A percentile compares a stretch with the other conserved stretches of the same genome.
phyloP scores from a whole-genome alignment of 768 basidiomycete species.

The Rossbeevera mucosa region DNA sequence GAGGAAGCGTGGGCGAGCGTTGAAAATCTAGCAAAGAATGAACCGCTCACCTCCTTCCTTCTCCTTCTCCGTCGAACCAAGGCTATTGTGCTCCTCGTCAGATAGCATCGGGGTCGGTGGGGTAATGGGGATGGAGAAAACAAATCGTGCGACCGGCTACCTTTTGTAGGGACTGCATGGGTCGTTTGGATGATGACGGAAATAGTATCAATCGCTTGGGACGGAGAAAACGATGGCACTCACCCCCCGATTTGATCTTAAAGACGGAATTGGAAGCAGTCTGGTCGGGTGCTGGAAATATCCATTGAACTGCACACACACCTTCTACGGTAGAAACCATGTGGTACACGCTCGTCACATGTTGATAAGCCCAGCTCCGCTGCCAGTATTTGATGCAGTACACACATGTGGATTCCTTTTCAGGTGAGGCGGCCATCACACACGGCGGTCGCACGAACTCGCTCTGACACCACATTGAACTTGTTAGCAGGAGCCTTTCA shows the following conservation, averaged over 20 bases:
- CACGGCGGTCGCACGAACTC: not conserved
- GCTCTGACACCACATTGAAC: not conserved
- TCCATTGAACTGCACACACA: not conserved
- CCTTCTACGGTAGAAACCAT: not conserved
- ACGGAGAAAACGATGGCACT: not conserved
- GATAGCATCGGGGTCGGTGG: slow-evolving; percentile 15
- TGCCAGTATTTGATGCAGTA: not conserved
- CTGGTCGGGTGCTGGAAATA: not conserved
- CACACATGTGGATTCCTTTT: not conserved
- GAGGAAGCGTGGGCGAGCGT: not conserved
- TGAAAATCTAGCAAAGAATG: not conserved
- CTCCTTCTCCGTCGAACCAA: slow-evolving; percentile 23
- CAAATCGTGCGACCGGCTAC: not conserved
- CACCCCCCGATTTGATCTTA: not conserved
- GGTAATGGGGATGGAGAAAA: not conserved
- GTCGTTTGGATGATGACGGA: not conserved
- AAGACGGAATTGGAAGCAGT: not conserved
- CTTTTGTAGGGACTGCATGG: slow-evolving; percentile 14
- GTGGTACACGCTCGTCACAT: not conserved
- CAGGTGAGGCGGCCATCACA: not conserved
- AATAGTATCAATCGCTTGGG: not conserved
- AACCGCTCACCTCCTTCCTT: slow-evolving; percentile 11
- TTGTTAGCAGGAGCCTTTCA: not conserved
- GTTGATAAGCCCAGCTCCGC: not conserved
- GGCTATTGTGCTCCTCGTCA: slow-evolving; percentile 16